Evolutionary conservation across 1,284 basidiomycete genomes (phyloP).

Genomic region (Papiliotrema terrestris): DNA sequence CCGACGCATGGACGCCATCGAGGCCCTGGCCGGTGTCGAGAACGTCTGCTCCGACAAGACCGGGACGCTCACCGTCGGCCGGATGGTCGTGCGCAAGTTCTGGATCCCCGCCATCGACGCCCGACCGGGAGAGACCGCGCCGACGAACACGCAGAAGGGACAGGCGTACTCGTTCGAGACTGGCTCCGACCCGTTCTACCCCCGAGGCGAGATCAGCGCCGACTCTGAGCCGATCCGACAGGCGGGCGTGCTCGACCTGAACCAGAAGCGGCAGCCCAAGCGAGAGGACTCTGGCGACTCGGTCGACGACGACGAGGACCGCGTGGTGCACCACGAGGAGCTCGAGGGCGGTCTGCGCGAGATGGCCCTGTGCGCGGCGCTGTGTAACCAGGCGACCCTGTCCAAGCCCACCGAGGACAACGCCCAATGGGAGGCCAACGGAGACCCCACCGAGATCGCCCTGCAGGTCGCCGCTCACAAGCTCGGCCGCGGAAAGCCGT

Average conservation of each 20-base stretch:
- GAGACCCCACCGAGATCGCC: slow-evolving; percentile 66
- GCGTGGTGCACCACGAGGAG: slow-evolving; percentile 30
- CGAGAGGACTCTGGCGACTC: slow-evolving; percentile 14
- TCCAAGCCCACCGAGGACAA: slow-evolving; percentile 41
- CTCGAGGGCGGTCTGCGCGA: slow-evolving; percentile 44
- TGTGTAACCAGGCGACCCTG: slow-evolving; percentile 54
- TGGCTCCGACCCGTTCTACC: slow-evolving; percentile 50
- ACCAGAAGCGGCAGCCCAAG: slow-evolving; percentile 10
- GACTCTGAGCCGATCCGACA: slow-evolving; percentile 12
- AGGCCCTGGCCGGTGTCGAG: slow-evolving; percentile 60
- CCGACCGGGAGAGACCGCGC: slow-evolving; percentile 25
- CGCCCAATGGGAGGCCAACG: slow-evolving; percentile 62
- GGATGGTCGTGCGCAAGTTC: slow-evolving; percentile 57
- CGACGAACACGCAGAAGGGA: slow-evolving; percentile 33
- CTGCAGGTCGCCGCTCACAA: slow-evolving; percentile 63
- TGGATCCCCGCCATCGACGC: slow-evolving; percentile 52
- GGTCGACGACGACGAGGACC: slow-evolving; percentile 22
- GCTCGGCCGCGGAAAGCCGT: slow-evolving; percentile 49
- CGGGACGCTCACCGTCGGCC: slow-evolving; percentile 60
- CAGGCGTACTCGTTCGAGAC: slow-evolving; percentile 48
- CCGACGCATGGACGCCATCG: slow-evolving; percentile 53
- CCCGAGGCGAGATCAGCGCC: slow-evolving; percentile 43
- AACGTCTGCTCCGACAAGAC: slow-evolving; percentile 65
- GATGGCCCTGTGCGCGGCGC: slow-evolving; percentile 50
- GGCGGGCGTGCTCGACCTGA: slow-evolving; percentile 20